Evolutionary conservation across 768 basidiomycete genomes (phyloP), one percentile per base, ranked within the genome.

Genomic region (Mycena olivaceomarginata): DNA sequence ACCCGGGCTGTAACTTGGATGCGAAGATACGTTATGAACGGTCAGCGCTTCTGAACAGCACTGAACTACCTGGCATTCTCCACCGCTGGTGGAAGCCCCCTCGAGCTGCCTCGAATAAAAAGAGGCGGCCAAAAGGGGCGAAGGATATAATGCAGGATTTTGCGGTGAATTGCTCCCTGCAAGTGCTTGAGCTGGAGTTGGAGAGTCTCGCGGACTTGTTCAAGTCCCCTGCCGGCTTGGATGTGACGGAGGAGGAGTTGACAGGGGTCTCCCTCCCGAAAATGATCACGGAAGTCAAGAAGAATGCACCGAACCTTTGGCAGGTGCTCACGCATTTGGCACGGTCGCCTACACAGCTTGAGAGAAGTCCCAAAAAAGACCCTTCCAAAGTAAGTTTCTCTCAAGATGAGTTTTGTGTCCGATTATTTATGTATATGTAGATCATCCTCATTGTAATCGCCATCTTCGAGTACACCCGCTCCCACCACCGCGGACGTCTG

Each of bases 401-500:
- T 31, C 31, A 31, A 31, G 31, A 31, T 3, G 3, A 31, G 31
- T 31, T 31, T 45, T 10, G 51, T 12, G 9, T 56, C 5, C 11
- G 51, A 11, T 22, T 48, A 6, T 31, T 67, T 65, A 22, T 74
- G 11, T 51, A 1, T n/a, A n/a, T n/a, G n/a, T 6, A 68, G 73
- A 74, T 13, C 10, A 46, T 69, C 46, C 60, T 68, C 4, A 40
- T 64, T 41, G 39, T 74, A 7, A 18, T 63, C 5, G 60, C 74
- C 11, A 68, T 75, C 1, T 64, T 74, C 25, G 48, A 41, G 4
- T 74, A 67, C 13, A 69, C 60, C 1, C 74, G 74, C 1, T 25
- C 74, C 11, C 74, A 75, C 13, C 67, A 75, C 45, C 67, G 74
- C 5, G 59, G 67, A 0, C 70, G 70, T n/a, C 53, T 85, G 5